Evolutionary conservation across 2,329 filamentous ascomycete genomes (phyloP), one percentile per base, ranked within the genome.

Genomic region (Aspergillus awamori): DNA sequence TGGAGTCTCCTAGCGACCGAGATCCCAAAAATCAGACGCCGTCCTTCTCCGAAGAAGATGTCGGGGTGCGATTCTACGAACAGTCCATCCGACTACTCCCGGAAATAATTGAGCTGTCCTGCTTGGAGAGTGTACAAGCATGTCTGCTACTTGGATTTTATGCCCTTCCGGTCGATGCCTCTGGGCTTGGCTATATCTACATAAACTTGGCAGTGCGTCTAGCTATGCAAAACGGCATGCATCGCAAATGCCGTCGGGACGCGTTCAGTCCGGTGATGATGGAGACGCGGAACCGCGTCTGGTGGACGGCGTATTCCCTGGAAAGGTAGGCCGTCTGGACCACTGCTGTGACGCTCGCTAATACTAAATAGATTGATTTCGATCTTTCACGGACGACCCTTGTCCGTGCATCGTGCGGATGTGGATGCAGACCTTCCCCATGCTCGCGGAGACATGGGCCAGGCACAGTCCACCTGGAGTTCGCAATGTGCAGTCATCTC

Each of bases 181-280:
- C 81, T 0, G 83, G 83, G 0, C 64, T 85, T 28, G 79, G 81
- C 0, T 85, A 83, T 62, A 81, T 81, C 4, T 85, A 85, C 57
- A 68, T 84, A 8, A 82, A 81, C 15, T 70, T 85, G 4, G 80
- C 81, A 0, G 73, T 84, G 53, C 82, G 82, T 48, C 73, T 85
- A 36, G 83, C 80, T 2, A 83, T 84, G 39, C 82, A 84, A 60
- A 84, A 84, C 63, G 83, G 83, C 4, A 83, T 85, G 82, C 83
- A 85, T 62, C 75, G 83, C 33, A 80, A 74, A 55, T 81, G 78
- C 62, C 71, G 74, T 0, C 77, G 76, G 8, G 74, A 75, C n/a
- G 77, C 74, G 0, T 75, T 82, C 30, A 78, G 78, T 52, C 70
- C 76, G 8, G 72, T 72, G 13, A 70, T 70, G 66, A 75, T 80